A percentile compares a stretch with the other conserved stretches of the same genome.
Conservation (phyloP, 2,329 filamentous ascomycete genomes). For the Cercospora citrullina region DNA sequence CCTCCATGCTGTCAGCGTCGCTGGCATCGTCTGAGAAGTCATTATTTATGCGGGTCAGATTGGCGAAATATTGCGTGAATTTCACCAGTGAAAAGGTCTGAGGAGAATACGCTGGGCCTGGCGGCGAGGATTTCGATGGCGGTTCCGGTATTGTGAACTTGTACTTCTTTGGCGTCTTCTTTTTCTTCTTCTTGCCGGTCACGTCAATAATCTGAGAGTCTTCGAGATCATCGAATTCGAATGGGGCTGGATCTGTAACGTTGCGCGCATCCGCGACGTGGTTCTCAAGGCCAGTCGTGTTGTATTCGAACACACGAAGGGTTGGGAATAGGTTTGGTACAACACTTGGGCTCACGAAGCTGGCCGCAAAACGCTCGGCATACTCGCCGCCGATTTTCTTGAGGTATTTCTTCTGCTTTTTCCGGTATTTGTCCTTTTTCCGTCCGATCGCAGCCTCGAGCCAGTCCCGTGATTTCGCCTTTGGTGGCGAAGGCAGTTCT, state of each 20-base stretch:
- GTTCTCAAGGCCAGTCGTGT: conserved; percentile 72
- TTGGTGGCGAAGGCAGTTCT: conserved; percentile 61
- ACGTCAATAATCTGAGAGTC: conserved; percentile 40
- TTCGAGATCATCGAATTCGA: conserved; percentile 7
- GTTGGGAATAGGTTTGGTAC: conserved; percentile 93
- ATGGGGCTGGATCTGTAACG: conserved; percentile 24
- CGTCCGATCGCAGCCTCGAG: conserved; percentile 34
- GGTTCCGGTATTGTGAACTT: conserved; percentile 62
- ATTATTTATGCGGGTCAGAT: conserved; percentile 87
- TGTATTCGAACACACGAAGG: conserved; percentile 81
- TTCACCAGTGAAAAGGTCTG: conserved; percentile 77
- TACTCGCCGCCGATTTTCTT: conserved; percentile 75
- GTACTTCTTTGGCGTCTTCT: conserved; percentile 55
- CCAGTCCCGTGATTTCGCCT: conserved; percentile 29
- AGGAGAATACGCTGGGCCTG: conserved; percentile 86
- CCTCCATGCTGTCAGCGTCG: conserved; percentile 33
- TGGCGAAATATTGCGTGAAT: conserved; percentile 90
- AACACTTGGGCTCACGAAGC: conserved; percentile 79
- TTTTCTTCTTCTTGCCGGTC: conserved; percentile 52
- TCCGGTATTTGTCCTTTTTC: conserved; percentile 48
- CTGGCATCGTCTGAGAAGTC: conserved; percentile 48
- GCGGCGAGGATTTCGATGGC: conserved; percentile 70
- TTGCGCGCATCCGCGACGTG: not conserved
- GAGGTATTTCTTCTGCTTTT: conserved; percentile 57
- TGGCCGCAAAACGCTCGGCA: conserved; percentile 81